A percentile compares a stretch with the other conserved stretches of the same genome.
phyloP scores from a whole-genome alignment of 345 rosid genomes.

The Brassica rapa region DNA sequence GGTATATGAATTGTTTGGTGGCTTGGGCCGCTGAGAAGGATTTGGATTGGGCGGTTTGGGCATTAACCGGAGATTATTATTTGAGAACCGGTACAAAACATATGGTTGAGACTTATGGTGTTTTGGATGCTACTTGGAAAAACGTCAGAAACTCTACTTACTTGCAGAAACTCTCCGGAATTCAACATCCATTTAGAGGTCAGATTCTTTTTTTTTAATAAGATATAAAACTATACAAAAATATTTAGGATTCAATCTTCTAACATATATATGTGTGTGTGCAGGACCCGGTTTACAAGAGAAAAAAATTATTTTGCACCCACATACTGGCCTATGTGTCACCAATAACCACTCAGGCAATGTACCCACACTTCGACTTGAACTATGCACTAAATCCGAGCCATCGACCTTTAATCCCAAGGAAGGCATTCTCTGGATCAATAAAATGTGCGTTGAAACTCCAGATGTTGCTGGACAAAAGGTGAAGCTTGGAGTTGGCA shows the following conservation, averaged over 20 bases:
- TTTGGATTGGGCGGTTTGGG: conserved; percentile 87
- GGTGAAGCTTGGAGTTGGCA: conserved; percentile 53
- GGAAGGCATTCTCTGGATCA: no score
- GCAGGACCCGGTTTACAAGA: conserved; percentile 76
- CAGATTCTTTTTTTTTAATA: background rate
- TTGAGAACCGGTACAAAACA: conserved; percentile 63
- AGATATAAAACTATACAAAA: background rate
- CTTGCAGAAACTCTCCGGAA: conserved; percentile 14
- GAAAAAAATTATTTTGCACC: conserved; percentile 68
- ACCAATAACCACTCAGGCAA: background rate
- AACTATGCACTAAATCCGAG: no score
- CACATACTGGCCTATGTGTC: conserved; percentile 25
- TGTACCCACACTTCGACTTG: no score
- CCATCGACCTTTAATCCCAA: no score
- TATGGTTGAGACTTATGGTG: conserved; percentile 60
- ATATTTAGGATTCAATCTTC: background rate
- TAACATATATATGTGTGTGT: background rate
- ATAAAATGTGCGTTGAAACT: conserved; percentile 63
- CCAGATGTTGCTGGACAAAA: conserved; percentile 41
- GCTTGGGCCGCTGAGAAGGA: conserved; percentile 73
- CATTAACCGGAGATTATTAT: conserved; percentile 71
- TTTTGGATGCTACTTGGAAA: conserved; percentile 58
- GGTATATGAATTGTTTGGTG: conserved; percentile 71
- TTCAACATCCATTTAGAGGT: conserved; percentile 71
- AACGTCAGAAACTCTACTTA: conserved; percentile 53